Percentiles rank a stretch among this genome's conserved stretches.
These are phyloP conservation scores for Pseudocercospora cruenta DNA, from an alignment of 2,329 filamentous ascomycete genomes.

Conservation along the genomic window DNA sequence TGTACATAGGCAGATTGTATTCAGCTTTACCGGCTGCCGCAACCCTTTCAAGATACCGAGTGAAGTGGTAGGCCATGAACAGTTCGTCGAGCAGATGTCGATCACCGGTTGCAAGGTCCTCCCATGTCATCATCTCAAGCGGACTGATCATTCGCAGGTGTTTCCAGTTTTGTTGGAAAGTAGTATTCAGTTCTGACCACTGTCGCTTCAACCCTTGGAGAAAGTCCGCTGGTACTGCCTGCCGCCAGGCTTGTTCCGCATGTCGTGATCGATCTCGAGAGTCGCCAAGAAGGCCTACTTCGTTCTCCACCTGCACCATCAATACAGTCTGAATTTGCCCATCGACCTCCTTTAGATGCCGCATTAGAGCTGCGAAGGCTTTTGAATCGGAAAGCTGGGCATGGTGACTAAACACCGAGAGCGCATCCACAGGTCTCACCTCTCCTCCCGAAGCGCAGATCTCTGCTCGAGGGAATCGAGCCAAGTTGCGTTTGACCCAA, in stretches of 20 bases:
- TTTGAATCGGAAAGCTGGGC: constrained; percentile 43
- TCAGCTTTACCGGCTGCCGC: constrained; percentile 47
- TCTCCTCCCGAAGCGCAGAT: constrained; percentile 24
- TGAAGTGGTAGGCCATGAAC: constrained; percentile 55
- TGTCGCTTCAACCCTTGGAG: constrained; percentile 28
- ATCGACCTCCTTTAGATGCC: constrained; percentile 50
- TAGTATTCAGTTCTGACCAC: background rate
- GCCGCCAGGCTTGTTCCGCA: constrained; percentile 48
- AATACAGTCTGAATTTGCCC: constrained; percentile 53
- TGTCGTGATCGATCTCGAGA: constrained; percentile 51
- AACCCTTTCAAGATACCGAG: constrained; percentile 47
- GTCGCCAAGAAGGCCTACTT: constrained; percentile 57
- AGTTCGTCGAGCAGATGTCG: constrained; percentile 47
- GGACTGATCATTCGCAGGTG: background rate
- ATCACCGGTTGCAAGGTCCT: constrained; percentile 45
- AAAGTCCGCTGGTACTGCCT: constrained; percentile 44
- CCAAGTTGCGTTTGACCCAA: constrained; percentile 44
- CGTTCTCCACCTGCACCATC: constrained; percentile 62
- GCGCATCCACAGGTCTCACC: constrained; percentile 32
- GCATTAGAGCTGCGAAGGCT: constrained; percentile 46
- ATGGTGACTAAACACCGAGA: constrained; percentile 45
- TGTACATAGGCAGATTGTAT: constrained; percentile 50
- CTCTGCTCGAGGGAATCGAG: constrained; percentile 39
- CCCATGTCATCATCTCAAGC: constrained; percentile 37
- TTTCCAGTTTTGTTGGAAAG: background rate